Conservation (phyloP, 192 early-diverging fungal species). For the Phlyctochytrium bullatum region DNA sequence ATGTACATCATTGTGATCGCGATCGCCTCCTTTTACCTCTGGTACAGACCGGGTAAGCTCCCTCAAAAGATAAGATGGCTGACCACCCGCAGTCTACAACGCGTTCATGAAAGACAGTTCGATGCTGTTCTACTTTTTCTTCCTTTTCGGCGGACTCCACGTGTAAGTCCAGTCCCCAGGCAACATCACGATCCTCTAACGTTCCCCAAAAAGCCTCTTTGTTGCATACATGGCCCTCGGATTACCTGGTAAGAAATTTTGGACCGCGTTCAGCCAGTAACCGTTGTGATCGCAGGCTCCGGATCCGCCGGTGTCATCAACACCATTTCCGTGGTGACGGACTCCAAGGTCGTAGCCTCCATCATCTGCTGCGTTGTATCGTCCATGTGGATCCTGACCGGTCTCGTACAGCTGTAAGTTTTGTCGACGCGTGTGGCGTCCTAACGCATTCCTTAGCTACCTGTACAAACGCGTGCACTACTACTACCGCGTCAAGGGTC, state of each 20-base stretch:
- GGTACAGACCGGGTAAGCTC: conserved; percentile 16
- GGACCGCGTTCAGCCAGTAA: neutral
- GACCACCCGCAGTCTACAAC: conserved; percentile 22
- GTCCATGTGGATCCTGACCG: neutral
- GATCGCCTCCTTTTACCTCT: conserved; percentile 17
- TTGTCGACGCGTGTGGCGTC: neutral
- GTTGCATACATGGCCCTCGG: conserved; percentile 17
- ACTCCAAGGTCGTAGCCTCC: neutral
- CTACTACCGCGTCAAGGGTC: conserved; percentile 20
- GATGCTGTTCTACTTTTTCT: conserved; percentile 25
- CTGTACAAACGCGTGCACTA: conserved; percentile 11
- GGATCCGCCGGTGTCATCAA: conserved; percentile 21
- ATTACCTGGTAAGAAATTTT: neutral
- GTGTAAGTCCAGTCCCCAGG: conserved; percentile 9
- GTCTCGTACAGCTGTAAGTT: conserved; percentile 1
- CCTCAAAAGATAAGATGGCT: no score
- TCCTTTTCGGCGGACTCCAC: conserved; percentile 17
- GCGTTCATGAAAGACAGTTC: conserved; percentile 22
- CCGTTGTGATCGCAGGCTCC: conserved; percentile 1
- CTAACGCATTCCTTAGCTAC: neutral
- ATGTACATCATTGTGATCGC: conserved; percentile 11
- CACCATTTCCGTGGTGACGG: conserved; percentile 19
- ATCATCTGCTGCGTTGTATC: conserved; percentile 12
- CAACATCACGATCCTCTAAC: neutral
- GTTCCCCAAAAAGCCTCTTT: conserved; percentile 5